These are phyloP conservation scores for Talaromyces piceae DNA, from an alignment of 2,329 filamentous ascomycete species.

Conservation along the genomic window DNA sequence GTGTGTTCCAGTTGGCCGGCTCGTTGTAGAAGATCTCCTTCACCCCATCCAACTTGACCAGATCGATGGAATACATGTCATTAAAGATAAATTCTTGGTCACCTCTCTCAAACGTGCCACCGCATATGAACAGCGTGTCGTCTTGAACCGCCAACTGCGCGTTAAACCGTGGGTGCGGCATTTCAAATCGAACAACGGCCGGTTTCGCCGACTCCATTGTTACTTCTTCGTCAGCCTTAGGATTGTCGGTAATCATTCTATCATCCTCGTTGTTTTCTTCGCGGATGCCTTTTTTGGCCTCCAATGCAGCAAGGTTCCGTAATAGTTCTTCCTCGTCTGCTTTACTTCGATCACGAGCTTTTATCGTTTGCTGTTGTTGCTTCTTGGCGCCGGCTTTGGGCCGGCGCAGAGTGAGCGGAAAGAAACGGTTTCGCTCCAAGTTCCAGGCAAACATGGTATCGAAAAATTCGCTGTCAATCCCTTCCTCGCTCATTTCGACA, in stretches of 20 bases:
- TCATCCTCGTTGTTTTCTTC: slow-evolving; percentile 39
- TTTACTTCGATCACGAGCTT: slow-evolving; percentile 62
- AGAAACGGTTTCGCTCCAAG: slow-evolving; percentile 90
- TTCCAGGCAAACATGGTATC: slow-evolving; percentile 90
- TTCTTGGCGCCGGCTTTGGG: slow-evolving; percentile 61
- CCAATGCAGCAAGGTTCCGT: slow-evolving; percentile 75
- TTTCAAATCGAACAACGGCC: slow-evolving; percentile 64
- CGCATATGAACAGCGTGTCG: slow-evolving; percentile 88
- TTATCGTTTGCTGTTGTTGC: slow-evolving; percentile 39
- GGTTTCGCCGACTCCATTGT: slow-evolving; percentile 48
- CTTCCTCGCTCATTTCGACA: slow-evolving; percentile 83
- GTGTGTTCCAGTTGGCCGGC: slow-evolving; percentile 73
- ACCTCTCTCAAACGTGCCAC: slow-evolving; percentile 90
- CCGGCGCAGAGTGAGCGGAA: slow-evolving; percentile 70
- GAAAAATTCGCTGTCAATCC: slow-evolving; percentile 96
- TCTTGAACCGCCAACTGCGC: slow-evolving; percentile 84
- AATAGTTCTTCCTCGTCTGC: slow-evolving; percentile 89
- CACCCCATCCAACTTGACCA: slow-evolving; percentile 92
- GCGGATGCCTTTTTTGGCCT: slow-evolving; percentile 62
- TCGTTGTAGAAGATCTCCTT: slow-evolving; percentile 84
- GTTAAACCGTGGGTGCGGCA: slow-evolving; percentile 87
- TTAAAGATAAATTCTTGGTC: slow-evolving; percentile 95
- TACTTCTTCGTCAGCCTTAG: slow-evolving; percentile 49
- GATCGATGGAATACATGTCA: slow-evolving; percentile 83
- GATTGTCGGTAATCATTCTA: slow-evolving; percentile 32